Evolutionary conservation across 176 grass and related monocot genomes (phyloP), one percentile per base, ranked within the genome.

Genomic region (Melocanna baccifera): DNA sequence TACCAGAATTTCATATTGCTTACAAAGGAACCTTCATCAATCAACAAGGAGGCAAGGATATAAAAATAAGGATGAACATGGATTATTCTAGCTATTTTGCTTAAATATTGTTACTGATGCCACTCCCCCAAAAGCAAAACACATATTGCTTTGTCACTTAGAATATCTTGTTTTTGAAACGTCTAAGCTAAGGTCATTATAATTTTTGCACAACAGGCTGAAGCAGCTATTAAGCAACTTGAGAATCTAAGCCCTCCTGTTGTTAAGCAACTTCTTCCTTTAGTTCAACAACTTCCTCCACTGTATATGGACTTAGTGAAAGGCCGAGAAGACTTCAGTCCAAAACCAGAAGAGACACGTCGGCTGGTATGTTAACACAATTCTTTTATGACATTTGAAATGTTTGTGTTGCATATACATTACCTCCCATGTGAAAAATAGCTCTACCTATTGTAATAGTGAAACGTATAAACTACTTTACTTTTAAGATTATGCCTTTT

Each of bases 261-360:
- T 29, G 87, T 99, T 87, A 99, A 89, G 65, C 96, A 99, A 89
- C 88, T 99, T 73, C 83, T 99, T 51, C 96, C 96, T 13, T 90
- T 99, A 65, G 78, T 99, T 75, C 91, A 99, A 80, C 96, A 99
- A 90, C 93, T 96, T 83, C 93, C 93, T 70, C 96, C 96, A 5
- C 62, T 99, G 80, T 99, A 99, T 83, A 99, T 91, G 91, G 93
- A 99, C 71, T 92, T 99, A 26, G 83, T 88, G 56, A 88, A 96
- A 23, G 96, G 96, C 69, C 89, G 96, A 83, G 96, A 99, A 89
- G 96, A 99, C 59, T 99, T 96, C 48, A 89, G 69, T 87, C 93
- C 96, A 86, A 99, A 92, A 92, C 93, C 93, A 83, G 96, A 96
- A 67, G 96, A 96, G 78, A 99, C 93, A 19, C 89, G 90, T 6